Conservation (phyloP, 306 rosid genomes). For the Cyclanthera cordifolia region DNA sequence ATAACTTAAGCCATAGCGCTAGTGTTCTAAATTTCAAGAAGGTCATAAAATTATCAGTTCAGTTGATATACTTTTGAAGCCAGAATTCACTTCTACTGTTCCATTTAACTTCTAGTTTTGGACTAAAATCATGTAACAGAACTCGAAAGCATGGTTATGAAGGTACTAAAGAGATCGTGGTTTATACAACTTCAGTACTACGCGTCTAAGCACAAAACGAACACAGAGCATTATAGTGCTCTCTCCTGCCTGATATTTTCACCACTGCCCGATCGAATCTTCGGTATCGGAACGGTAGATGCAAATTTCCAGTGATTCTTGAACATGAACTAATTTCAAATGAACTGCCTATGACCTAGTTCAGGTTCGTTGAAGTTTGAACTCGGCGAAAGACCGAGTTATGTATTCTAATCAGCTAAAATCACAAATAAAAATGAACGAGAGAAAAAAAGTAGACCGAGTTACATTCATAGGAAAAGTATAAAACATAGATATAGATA, state of each 20-base stretch:
- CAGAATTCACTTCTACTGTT: not conserved
- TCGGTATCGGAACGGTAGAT: not conserved
- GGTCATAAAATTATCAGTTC: not conserved
- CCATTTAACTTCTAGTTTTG: not conserved
- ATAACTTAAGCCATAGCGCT: not conserved
- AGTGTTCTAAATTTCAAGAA: not conserved
- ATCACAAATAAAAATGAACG: not conserved
- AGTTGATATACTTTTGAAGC: not conserved
- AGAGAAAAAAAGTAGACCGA: not conserved
- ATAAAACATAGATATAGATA: slow-evolving; percentile 16
- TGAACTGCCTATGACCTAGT: not conserved
- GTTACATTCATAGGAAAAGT: not conserved
- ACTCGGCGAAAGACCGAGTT: not conserved
- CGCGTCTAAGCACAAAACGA: not conserved
- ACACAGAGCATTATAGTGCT: not conserved
- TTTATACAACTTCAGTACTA: not conserved
- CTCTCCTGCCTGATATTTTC: not conserved
- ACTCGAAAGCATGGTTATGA: not conserved
- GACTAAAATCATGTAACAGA: not conserved
- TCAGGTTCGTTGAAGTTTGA: not conserved
- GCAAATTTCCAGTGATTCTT: not conserved
- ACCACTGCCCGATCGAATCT: not conserved
- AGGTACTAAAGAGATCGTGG: not conserved
- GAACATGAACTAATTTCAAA: not conserved
- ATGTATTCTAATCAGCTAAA: not conserved